Conservation (phyloP, 768 basidiomycete species). For the Dacryopinax primogenitus region DNA sequence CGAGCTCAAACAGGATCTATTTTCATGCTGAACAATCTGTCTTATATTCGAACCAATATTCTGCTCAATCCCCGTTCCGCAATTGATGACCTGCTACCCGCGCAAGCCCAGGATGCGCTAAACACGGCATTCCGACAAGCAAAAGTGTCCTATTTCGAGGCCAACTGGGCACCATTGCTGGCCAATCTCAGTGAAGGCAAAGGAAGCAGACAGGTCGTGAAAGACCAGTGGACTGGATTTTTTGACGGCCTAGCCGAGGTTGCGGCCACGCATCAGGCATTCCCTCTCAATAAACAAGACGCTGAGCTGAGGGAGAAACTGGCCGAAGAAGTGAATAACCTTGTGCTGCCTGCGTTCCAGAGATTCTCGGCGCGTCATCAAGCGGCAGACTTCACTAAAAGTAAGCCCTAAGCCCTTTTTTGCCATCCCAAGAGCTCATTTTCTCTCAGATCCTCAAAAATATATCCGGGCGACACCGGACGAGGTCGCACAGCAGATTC, state of each 20-base stretch:
- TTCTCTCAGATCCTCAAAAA: constrained; percentile 50
- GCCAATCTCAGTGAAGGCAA: constrained; percentile 45
- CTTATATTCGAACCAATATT: constrained; percentile 51
- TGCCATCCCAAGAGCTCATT: constrained; percentile 10
- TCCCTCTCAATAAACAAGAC: constrained; percentile 60
- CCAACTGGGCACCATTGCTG: constrained; percentile 68
- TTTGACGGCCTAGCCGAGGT: constrained; percentile 71
- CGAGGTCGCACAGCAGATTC: constrained; percentile 57
- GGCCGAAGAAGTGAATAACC: constrained; percentile 59
- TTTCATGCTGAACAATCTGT: constrained; percentile 68
- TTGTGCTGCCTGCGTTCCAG: constrained; percentile 62
- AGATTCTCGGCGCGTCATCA: constrained; percentile 60
- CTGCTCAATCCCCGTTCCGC: constrained; percentile 39
- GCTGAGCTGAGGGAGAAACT: constrained; percentile 44
- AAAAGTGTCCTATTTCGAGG: constrained; percentile 72
- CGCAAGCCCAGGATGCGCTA: constrained; percentile 47
- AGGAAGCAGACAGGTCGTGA: constrained; percentile 45
- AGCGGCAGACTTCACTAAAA: constrained; percentile 77
- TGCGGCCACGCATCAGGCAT: constrained; percentile 57
- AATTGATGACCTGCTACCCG: constrained; percentile 43
- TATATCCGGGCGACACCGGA: constrained; percentile 69
- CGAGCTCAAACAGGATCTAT: constrained; percentile 47
- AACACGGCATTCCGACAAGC: constrained; percentile 64
- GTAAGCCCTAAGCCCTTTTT: constrained; percentile 31
- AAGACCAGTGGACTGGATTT: constrained; percentile 74